Evolutionary conservation across 2,329 filamentous ascomycete genomes (phyloP).

Genomic region (Westerdykella sp.): DNA sequence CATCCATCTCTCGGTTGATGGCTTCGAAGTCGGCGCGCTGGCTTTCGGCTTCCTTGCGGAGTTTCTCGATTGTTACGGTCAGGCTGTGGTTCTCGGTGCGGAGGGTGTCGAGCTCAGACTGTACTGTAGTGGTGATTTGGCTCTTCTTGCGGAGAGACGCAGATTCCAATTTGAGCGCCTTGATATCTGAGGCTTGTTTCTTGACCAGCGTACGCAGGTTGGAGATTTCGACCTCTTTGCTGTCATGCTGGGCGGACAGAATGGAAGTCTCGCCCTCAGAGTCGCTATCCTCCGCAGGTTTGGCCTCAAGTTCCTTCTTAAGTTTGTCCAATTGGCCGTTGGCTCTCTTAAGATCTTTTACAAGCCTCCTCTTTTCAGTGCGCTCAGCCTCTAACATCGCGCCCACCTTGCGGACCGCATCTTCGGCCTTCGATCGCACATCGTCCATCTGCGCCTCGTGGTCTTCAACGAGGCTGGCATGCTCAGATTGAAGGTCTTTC

Average conservation of each 20-base stretch:
- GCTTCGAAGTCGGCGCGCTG: conserved; percentile 23
- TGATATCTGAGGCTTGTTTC: conserved; percentile 20
- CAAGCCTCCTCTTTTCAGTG: conserved; percentile 23
- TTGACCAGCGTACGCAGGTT: conserved; percentile 22
- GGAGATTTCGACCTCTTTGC: conserved; percentile 23
- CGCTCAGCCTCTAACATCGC: conserved; percentile 29
- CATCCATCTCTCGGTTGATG: conserved; percentile 30
- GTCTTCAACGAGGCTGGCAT: conserved; percentile 22
- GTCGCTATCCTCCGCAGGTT: conserved; percentile 6
- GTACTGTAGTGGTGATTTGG: neutral
- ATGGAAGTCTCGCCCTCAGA: conserved; percentile 10
- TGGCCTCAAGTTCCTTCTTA: conserved; percentile 10
- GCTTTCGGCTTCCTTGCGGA: conserved; percentile 11
- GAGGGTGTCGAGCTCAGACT: conserved; percentile 9
- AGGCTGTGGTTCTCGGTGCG: conserved; percentile 16
- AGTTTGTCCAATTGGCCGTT: conserved; percentile 19
- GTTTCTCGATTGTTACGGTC: neutral
- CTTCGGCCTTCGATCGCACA: conserved; percentile 31
- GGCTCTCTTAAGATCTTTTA: conserved; percentile 21
- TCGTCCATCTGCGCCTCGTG: conserved; percentile 23
- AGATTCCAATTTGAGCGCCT: conserved; percentile 18
- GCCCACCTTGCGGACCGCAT: conserved; percentile 30
- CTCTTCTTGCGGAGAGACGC: conserved; percentile 11
- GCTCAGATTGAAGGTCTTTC: conserved; percentile 22
- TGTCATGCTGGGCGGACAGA: conserved; percentile 7